A percentile compares a stretch with the other conserved stretches of the same genome.
Evolutionary conservation across 768 basidiomycete genomes (phyloP).

Genomic region (Suillus luteus): DNA sequence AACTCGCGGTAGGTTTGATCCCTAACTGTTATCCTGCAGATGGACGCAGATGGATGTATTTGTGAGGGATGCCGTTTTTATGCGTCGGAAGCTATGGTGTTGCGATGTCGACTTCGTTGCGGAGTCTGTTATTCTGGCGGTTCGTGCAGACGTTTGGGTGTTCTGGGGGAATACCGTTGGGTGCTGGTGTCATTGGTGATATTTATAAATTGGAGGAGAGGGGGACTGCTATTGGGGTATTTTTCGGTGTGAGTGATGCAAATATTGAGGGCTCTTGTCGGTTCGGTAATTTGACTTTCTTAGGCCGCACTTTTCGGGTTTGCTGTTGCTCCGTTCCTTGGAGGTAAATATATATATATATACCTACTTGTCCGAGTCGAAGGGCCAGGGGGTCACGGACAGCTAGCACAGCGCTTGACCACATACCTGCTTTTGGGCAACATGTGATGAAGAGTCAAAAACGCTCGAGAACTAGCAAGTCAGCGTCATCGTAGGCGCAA

Average conservation of each 20-base stretch:
- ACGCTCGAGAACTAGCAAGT: neutral
- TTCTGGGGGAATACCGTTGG: constrained; percentile 56
- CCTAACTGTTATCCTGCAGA: constrained; percentile 39
- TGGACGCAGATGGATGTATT: constrained; percentile 63
- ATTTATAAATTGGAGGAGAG: constrained; percentile 67
- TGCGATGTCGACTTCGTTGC: constrained; percentile 44
- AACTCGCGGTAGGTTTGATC: neutral
- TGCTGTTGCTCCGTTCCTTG: constrained; percentile 59
- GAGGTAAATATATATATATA: constrained; percentile 46
- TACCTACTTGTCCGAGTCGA: neutral
- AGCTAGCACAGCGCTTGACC: neutral
- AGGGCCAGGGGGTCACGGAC: neutral
- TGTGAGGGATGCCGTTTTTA: constrained; percentile 59
- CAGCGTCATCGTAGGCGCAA: no score
- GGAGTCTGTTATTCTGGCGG: constrained; percentile 58
- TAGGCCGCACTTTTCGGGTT: constrained; percentile 57
- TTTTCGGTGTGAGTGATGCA: constrained; percentile 45
- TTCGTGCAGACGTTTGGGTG: constrained; percentile 68
- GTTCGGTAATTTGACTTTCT: neutral
- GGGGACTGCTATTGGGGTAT: constrained; percentile 59
- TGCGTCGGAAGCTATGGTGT: constrained; percentile 63
- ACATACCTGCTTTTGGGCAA: neutral
- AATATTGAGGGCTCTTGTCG: constrained; percentile 13
- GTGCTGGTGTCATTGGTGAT: constrained; percentile 62
- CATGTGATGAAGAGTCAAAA: neutral